Evolutionary conservation across 148 eudicot genomes (phyloP).

Genomic region (Amaranthus cruentus): DNA sequence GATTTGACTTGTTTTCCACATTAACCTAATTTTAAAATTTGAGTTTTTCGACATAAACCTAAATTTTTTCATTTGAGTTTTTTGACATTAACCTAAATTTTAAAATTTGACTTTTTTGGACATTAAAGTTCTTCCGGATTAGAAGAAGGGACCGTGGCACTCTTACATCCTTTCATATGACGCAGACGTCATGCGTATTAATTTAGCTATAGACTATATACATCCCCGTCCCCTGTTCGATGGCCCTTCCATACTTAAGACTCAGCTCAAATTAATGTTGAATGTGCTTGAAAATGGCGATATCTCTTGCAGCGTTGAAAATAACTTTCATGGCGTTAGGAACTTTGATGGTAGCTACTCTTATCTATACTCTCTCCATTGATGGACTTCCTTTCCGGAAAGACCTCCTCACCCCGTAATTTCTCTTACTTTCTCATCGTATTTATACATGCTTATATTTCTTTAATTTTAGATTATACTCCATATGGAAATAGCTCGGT

Average conservation of each 20-base stretch:
- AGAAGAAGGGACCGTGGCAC: constrained; percentile 12
- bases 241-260: neutral
- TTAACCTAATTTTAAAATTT: no score
- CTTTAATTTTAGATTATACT: neutral
- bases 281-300: constrained; percentile 26
- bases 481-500: neutral
- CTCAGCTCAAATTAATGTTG: no score
- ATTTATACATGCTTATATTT: no score
- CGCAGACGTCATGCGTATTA: neutral
- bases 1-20: no score
- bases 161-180: neutral
- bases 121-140: neutral
- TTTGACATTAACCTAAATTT: no score
- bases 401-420: constrained; percentile 75
- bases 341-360: constrained; percentile 45
- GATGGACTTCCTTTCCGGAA: constrained; percentile 77
- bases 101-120: no score
- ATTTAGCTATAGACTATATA: no score
- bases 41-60: no score
- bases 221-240: no score
- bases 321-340: constrained; percentile 41
- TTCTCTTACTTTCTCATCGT: neutral
- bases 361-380: constrained; percentile 48
- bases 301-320: constrained; percentile 25
- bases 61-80: no score